Conservation (phyloP, 2,329 filamentous ascomycete genomes). For the Verticillium longisporum region DNA sequence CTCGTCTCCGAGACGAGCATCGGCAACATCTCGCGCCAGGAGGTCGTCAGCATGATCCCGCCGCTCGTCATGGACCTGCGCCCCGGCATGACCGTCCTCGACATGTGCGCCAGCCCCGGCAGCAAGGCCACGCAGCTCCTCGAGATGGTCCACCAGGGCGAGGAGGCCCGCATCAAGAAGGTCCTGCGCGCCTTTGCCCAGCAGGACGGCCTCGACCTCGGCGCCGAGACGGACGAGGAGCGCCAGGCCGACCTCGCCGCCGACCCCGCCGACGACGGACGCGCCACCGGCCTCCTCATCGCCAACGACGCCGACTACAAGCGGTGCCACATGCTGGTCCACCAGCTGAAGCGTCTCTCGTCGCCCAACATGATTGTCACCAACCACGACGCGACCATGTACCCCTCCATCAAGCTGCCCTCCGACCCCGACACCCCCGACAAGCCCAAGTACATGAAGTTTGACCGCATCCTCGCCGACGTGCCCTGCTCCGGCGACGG, state of each 20-base stretch:
- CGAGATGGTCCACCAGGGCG: conserved; percentile 87
- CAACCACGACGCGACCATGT: conserved; percentile 95
- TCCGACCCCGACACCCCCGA: conserved; percentile 44
- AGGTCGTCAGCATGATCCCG: conserved; percentile 98
- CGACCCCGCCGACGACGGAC: conserved; percentile 67
- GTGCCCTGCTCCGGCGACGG: conserved; percentile 96
- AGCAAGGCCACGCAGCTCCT: conserved; percentile 95
- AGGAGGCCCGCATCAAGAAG: conserved; percentile 77
- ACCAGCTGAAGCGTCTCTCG: conserved; percentile 94
- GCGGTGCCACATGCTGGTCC: conserved; percentile 92
- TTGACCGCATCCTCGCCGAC: conserved; percentile 92
- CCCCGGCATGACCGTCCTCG: conserved; percentile 87
- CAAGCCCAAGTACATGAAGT: conserved; percentile 72
- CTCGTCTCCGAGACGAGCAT: conserved; percentile 95
- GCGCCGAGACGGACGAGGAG: conserved; percentile 38
- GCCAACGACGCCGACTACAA: conserved; percentile 97
- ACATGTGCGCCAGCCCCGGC: conserved; percentile 93
- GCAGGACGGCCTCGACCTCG: conserved; percentile 50
- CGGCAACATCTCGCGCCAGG: conserved; percentile 94
- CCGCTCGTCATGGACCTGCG: conserved; percentile 86
- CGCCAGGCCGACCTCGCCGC: conserved; percentile 45
- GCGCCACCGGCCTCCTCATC: conserved; percentile 84
- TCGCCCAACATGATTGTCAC: conserved; percentile 96
- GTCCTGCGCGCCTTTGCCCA: conserved; percentile 58
- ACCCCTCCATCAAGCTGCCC: conserved; percentile 83